Percentiles rank a stretch among this genome's conserved stretches.
Evolutionary conservation across 345 rosid species (phyloP).

Genomic region (Cardamine chenopodiifolia): DNA sequence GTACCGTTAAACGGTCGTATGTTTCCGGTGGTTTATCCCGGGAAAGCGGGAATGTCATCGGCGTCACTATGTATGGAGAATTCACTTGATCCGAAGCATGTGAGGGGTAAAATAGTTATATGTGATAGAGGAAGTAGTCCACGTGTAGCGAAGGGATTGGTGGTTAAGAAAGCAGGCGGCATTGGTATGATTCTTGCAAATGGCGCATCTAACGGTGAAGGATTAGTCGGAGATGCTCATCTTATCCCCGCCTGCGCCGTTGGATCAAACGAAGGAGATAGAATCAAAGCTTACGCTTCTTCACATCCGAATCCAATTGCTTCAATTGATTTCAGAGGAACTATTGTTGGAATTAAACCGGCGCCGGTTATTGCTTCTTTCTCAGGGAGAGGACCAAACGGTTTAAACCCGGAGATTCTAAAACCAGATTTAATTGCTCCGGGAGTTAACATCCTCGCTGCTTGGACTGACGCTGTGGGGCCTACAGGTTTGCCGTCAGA

Average conservation of each 20-base stretch:
- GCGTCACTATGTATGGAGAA: conserved; percentile 79
- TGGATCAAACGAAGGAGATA: conserved; percentile 71
- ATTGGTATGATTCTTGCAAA: conserved; percentile 85
- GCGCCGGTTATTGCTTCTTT: conserved; percentile 88
- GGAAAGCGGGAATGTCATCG: conserved; percentile 59
- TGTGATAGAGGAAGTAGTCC: conserved; percentile 83
- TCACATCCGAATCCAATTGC: conserved; percentile 47
- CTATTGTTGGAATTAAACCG: conserved; percentile 71
- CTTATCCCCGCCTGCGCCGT: conserved; percentile 73
- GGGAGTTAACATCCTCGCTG: conserved; percentile 67
- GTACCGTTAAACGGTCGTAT: conserved; percentile 54
- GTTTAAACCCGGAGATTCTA: conserved; percentile 69
- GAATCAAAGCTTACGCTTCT: conserved; percentile 59
- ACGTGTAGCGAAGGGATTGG: conserved; percentile 77
- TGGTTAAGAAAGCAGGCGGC: conserved; percentile 83
- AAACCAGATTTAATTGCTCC: conserved; percentile 84
- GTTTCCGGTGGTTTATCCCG: conserved; percentile 77
- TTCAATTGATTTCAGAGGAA: conserved; percentile 73
- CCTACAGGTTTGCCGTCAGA: conserved; percentile 75
- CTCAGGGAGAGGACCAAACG: conserved; percentile 74
- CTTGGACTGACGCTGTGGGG: conserved; percentile 77
- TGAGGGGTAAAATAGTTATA: conserved; percentile 74
- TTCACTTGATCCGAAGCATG: conserved; percentile 59
- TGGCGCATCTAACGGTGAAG: conserved; percentile 80
- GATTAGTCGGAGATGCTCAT: conserved; percentile 80